Conservation (phyloP, 2,329 filamentous ascomycete genomes). For the Phaeosphaeriaceae sp. region DNA sequence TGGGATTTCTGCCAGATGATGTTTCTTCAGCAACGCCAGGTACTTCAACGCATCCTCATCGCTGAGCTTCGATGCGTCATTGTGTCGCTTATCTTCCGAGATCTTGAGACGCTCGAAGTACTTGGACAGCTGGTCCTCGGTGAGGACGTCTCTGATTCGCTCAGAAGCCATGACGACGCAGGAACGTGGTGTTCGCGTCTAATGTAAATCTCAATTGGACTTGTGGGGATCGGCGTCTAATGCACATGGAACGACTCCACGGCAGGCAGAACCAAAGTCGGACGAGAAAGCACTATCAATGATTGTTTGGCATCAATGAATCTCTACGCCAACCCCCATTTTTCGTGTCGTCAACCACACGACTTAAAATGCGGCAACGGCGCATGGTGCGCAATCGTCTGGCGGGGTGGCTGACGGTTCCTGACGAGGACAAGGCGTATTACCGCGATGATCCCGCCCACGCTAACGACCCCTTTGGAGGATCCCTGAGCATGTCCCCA, state of each 20-base stretch:
- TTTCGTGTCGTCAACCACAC: slow-evolving; percentile 7
- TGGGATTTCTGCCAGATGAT: slow-evolving; percentile 58
- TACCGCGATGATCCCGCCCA: slow-evolving; percentile 9
- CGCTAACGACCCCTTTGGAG: slow-evolving; percentile 6
- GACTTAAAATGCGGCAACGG: not conserved
- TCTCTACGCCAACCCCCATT: not conserved
- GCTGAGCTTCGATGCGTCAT: slow-evolving; percentile 29
- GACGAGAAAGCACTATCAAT: not conserved
- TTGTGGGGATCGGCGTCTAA: slow-evolving; percentile 12
- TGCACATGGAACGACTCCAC: not conserved
- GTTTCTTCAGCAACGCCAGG: slow-evolving; percentile 40
- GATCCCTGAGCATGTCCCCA: not conserved
- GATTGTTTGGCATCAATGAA: not conserved
- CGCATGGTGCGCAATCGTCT: not conserved
- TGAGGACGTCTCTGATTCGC: slow-evolving; percentile 27
- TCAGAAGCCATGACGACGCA: slow-evolving; percentile 25
- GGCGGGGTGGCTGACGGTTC: not conserved
- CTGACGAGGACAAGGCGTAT: not conserved
- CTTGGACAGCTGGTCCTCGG: slow-evolving; percentile 36
- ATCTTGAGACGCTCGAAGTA: slow-evolving; percentile 48
- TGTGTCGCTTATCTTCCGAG: slow-evolving; percentile 29
- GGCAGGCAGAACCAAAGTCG: not conserved
- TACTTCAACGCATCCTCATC: slow-evolving; percentile 36
- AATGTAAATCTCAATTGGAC: slow-evolving; percentile 14
- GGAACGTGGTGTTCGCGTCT: slow-evolving; percentile 2